Conservation (phyloP, 768 basidiomycete genomes). For the Suillus brevipes region DNA sequence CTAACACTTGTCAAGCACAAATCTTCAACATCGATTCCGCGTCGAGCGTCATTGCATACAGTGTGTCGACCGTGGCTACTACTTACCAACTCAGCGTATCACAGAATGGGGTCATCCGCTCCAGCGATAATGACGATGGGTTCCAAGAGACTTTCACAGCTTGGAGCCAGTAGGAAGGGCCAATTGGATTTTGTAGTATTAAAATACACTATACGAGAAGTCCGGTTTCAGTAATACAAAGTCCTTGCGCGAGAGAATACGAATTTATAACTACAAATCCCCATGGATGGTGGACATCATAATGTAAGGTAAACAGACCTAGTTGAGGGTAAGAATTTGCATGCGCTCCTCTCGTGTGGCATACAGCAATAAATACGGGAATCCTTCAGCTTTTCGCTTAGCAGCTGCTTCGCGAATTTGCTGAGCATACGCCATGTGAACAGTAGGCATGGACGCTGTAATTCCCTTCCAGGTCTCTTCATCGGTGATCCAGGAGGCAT, state of each 20-base stretch:
- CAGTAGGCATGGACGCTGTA: conserved; percentile 51
- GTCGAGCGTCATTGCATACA: conserved; percentile 45
- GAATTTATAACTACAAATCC: background rate
- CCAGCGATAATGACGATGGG: conserved; percentile 42
- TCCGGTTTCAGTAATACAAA: background rate
- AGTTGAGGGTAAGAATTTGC: conserved; percentile 52
- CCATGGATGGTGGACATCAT: background rate
- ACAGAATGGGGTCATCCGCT: conserved; percentile 35
- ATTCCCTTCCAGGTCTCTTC: conserved; percentile 75
- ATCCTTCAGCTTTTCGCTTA: conserved; percentile 64
- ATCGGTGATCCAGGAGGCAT: conserved; percentile 64
- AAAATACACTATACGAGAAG: background rate
- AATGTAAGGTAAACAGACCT: background rate
- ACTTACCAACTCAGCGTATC: conserved; percentile 43
- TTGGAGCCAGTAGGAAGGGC: conserved; percentile 23
- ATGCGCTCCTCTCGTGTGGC: conserved; percentile 69
- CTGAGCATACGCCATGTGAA: conserved; percentile 60
- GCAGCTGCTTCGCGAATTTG: conserved; percentile 67
- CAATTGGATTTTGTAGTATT: background rate
- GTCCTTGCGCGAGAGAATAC: background rate
- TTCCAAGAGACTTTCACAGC: conserved; percentile 43
- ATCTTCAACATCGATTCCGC: conserved; percentile 42
- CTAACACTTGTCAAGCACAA: conserved; percentile 41
- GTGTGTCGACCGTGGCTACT: conserved; percentile 49
- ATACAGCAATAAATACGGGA: conserved; percentile 62